A percentile compares a stretch with the other conserved stretches of the same genome.
phyloP scores from a whole-genome alignment of 768 basidiomycete species.

The Rhodosporidiobolus odoratus region DNA sequence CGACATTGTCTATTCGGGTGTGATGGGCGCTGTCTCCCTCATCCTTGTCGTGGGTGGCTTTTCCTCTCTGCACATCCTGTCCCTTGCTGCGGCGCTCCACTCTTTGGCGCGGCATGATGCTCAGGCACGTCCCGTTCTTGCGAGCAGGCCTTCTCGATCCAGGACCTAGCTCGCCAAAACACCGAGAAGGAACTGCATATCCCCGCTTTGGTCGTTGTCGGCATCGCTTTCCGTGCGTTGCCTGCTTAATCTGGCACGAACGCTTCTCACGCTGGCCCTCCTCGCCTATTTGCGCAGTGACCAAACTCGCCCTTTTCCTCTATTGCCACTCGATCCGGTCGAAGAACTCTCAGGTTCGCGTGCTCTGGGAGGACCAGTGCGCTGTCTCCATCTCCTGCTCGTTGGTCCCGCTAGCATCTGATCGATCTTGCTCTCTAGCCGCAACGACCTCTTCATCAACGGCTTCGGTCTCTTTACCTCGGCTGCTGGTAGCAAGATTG shows the following conservation, averaged over 20 bases:
- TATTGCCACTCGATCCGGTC: slow-evolving; percentile 75
- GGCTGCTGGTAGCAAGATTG: not conserved
- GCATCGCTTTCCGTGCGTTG: slow-evolving; percentile 65
- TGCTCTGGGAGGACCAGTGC: slow-evolving; percentile 98
- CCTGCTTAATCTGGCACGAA: no score
- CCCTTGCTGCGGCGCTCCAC: not conserved
- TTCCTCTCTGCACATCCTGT: no score
- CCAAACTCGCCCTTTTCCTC: slow-evolving; percentile 75
- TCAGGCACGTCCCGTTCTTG: not conserved
- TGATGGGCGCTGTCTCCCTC: slow-evolving; percentile 31
- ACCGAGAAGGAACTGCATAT: slow-evolving; percentile 66
- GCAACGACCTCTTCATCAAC: slow-evolving; percentile 24
- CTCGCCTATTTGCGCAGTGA: not conserved
- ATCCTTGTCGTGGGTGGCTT: slow-evolving; percentile 27
- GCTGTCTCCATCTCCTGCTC: slow-evolving; percentile 61
- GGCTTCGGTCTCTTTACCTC: slow-evolving; percentile 24
- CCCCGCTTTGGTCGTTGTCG: slow-evolving; percentile 75
- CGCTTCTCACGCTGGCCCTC: not conserved
- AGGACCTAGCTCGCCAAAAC: slow-evolving; percentile 57
- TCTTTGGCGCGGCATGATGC: not conserved
- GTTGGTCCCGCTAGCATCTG: not conserved
- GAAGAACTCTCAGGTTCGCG: slow-evolving; percentile 80
- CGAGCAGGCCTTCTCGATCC: slow-evolving; percentile 65
- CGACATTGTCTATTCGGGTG: slow-evolving; percentile 30
- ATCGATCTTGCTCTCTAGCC: not conserved